Conservation (phyloP, 805 yeast genomes). For the Cyberlindnera bimundalis region DNA sequence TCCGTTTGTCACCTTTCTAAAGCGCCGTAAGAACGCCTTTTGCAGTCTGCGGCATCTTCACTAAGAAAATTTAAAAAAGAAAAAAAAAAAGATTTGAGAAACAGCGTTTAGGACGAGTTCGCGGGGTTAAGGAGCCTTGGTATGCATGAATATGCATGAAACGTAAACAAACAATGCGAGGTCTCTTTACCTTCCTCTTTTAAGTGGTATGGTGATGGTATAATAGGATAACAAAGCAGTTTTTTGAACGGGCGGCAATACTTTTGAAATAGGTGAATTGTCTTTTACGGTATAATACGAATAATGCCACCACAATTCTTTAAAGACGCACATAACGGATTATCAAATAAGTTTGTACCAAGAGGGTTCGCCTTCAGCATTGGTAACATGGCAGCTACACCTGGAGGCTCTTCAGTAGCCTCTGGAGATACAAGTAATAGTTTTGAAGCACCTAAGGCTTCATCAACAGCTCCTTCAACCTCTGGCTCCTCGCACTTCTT, state of each 20-base stretch:
- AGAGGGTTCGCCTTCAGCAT: conserved; percentile 22
- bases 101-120: conserved; percentile 2
- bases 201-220: no score
- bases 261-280: no score
- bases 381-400: conserved; percentile 6
- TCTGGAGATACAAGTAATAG: conserved; percentile 8
- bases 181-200: no score
- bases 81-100: not conserved
- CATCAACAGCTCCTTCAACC: conserved; percentile 15
- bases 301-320: conserved; percentile 26
- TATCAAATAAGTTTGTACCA: conserved; percentile 24
- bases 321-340: conserved; percentile 22
- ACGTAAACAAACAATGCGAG: no score
- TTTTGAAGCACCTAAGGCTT: conserved; percentile 1
- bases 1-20: no score
- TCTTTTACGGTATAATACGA: no score
- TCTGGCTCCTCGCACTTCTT: conserved; percentile 6
- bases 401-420: not conserved
- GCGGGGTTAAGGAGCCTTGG: not conserved
- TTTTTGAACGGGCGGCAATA: no score
- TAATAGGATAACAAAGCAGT: no score
- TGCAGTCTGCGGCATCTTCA: not conserved
- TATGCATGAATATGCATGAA: no score
- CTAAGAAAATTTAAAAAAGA: no score
- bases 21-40: no score